These are phyloP conservation scores for Globisporangium emineosum DNA, from an alignment of 352 stramenopile genomes.

Conservation along the genomic window DNA sequence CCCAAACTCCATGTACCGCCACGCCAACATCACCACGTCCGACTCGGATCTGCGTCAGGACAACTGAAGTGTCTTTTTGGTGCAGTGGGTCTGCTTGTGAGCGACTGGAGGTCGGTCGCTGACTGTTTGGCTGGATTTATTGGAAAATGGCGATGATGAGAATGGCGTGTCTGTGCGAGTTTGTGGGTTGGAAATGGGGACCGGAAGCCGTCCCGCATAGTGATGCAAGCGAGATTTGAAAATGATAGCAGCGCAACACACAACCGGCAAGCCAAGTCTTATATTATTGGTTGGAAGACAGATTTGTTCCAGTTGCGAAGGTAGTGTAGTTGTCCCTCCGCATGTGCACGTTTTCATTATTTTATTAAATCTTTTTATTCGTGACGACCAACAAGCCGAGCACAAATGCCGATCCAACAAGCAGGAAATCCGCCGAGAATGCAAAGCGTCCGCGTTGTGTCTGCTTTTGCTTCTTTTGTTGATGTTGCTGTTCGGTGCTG, in stretches of 20 bases:
- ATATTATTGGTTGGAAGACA: background rate
- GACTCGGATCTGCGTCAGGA: slow-evolving; percentile 1
- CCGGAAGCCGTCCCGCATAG: background rate
- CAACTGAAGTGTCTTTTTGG: background rate
- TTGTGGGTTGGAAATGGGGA: background rate
- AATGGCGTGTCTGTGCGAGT: too few relatives aligned
- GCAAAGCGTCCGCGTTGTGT: slow-evolving; percentile 25
- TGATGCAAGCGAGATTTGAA: background rate
- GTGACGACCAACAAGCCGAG: slow-evolving; percentile 31
- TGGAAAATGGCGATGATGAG: too few relatives aligned
- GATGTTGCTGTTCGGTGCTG: background rate
- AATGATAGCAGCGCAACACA: background rate
- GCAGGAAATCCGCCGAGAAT: slow-evolving; percentile 48
- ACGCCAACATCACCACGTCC: slow-evolving; percentile 16
- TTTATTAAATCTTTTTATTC: slow-evolving; percentile 41
- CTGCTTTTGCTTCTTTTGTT: background rate
- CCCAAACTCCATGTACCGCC: slow-evolving; percentile 49
- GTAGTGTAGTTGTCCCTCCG: too few relatives aligned
- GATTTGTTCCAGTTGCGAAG: background rate
- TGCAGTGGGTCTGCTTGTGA: background rate
- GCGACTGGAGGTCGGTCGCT: background rate
- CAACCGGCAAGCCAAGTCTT: background rate
- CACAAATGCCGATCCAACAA: slow-evolving; percentile 19
- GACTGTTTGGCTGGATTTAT: background rate
- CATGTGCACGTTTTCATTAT: slow-evolving; percentile 6